Evolutionary conservation across 495 filamentous ascomycete genomes (phyloP).

Genomic region (Neurospora intermedia): DNA sequence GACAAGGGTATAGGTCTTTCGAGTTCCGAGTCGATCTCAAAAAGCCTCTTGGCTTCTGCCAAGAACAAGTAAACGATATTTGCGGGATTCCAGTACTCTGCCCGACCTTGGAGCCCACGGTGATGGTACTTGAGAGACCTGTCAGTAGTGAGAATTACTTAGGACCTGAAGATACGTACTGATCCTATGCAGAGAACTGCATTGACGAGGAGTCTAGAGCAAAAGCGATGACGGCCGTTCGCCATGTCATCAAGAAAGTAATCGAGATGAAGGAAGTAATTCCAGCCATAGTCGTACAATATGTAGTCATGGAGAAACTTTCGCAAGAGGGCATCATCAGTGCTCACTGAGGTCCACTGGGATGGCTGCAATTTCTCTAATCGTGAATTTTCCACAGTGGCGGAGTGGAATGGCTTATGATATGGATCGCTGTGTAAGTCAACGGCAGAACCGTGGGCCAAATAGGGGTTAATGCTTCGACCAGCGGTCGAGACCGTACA

Average conservation of each 20-base stretch:
- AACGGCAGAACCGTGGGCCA: slow-evolving; percentile 3
- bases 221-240: slow-evolving; percentile 19
- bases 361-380: slow-evolving; percentile 22
- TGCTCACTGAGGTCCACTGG: slow-evolving; percentile 26
- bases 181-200: slow-evolving; percentile 24
- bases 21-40: slow-evolving; percentile 21
- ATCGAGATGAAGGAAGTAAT: slow-evolving; percentile 26
- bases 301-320: slow-evolving; percentile 26
- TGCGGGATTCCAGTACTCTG: slow-evolving; percentile 28
- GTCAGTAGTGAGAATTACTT: neutral
- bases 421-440: slow-evolving; percentile 20
- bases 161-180: slow-evolving; percentile 17
- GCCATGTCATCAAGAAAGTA: slow-evolving; percentile 30
- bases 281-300: slow-evolving; percentile 28
- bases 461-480: slow-evolving; percentile 4
- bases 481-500: neutral
- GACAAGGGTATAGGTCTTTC: slow-evolving; percentile 6
- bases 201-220: slow-evolving; percentile 28
- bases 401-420: slow-evolving; percentile 25
- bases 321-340: slow-evolving; percentile 22
- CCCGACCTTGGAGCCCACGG: slow-evolving; percentile 17
- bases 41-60: slow-evolving; percentile 29
- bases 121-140: slow-evolving; percentile 16
- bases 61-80: slow-evolving; percentile 28
- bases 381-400: slow-evolving; percentile 20